These are phyloP conservation scores for Hypsizygus ulmarius DNA, from an alignment of 1,284 basidiomycete genomes.

Conservation along the genomic window DNA sequence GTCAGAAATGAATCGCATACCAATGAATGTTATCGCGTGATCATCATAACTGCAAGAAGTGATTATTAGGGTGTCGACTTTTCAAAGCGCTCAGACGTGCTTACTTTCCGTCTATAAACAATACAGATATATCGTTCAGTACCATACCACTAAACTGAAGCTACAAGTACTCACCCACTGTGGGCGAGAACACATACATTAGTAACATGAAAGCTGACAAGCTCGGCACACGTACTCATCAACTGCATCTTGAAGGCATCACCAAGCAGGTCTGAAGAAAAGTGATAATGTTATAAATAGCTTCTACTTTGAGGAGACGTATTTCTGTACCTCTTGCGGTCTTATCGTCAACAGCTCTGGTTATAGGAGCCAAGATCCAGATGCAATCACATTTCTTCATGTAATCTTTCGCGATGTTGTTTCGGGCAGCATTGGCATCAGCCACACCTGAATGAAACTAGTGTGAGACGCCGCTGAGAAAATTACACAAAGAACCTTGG, in stretches of 20 bases:
- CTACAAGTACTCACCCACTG: constrained; percentile 35
- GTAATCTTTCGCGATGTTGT: constrained; percentile 22
- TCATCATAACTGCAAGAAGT: constrained; percentile 45
- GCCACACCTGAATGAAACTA: constrained; percentile 41
- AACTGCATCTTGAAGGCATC: constrained; percentile 62
- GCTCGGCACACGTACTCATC: constrained; percentile 45
- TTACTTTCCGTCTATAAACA: constrained; percentile 47
- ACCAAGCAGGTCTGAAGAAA: constrained; percentile 47
- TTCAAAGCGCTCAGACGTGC: constrained; percentile 18
- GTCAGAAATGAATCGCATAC: constrained; percentile 27
- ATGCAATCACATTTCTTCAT: constrained; percentile 23
- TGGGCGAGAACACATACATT: neutral
- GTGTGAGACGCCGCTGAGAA: neutral
- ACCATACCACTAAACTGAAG: neutral
- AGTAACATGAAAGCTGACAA: constrained; percentile 5
- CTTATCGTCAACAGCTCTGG: constrained; percentile 33
- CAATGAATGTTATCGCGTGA: constrained; percentile 58
- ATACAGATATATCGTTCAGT: constrained; percentile 3
- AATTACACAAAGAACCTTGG: neutral
- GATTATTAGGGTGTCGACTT: constrained; percentile 1
- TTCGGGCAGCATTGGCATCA: constrained; percentile 33
- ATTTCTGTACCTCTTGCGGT: constrained; percentile 47
- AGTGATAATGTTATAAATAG: neutral
- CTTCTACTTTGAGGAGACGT: neutral
- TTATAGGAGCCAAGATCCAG: constrained; percentile 23